Conservation (phyloP, 345 rosid genomes). For the Populus ilicifolia region DNA sequence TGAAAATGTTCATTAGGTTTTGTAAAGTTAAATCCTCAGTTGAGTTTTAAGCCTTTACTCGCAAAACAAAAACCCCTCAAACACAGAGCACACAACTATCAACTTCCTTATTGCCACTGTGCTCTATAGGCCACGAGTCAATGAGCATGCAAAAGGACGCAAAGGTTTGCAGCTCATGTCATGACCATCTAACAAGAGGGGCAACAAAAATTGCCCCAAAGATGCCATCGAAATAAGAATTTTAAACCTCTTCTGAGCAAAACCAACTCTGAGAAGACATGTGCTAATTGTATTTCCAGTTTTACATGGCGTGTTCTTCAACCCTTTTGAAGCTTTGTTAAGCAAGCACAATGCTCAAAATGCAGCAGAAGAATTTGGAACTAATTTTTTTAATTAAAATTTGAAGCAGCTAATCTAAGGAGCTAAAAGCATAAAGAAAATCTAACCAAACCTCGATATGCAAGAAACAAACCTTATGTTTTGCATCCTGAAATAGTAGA, state of each 20-base stretch:
- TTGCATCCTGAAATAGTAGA: constrained; percentile 91
- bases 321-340: not conserved
- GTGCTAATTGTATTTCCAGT: not conserved
- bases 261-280: not conserved
- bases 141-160: not conserved
- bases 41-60: not conserved
- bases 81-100: not conserved
- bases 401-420: not conserved
- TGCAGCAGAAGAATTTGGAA: not conserved
- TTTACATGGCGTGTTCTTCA: not conserved
- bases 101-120: not conserved
- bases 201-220: not conserved
- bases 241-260: not conserved
- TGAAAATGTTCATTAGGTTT: not conserved
- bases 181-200: not conserved
- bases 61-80: not conserved
- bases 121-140: not conserved
- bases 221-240: not conserved
- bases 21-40: not conserved
- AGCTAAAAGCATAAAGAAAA: not conserved
- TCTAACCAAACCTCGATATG: not conserved
- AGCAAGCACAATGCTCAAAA: not conserved
- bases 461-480: constrained; percentile 63
- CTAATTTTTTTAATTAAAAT: not conserved
- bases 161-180: not conserved